Evolutionary conservation across 2,329 filamentous ascomycete species (phyloP).

Genomic region (Cordyceps farinosa): DNA sequence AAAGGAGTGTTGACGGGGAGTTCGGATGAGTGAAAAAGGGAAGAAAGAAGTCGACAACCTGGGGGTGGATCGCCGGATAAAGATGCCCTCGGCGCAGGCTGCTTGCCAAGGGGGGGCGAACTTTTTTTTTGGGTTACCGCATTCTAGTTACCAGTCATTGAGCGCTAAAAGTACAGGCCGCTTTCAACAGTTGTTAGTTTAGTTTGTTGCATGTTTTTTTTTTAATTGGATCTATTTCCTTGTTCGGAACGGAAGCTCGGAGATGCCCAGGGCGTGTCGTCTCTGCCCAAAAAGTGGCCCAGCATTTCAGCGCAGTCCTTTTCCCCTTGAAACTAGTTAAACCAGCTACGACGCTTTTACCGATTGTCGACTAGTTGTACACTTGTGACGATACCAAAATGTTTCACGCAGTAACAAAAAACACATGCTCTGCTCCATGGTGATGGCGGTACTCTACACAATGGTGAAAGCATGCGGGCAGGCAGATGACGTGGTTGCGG

Average conservation of each 20-base stretch:
- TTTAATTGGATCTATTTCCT: slow-evolving; percentile 2
- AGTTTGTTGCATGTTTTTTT: not conserved
- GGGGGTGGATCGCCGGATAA: slow-evolving; percentile 4
- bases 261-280: not conserved
- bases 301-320: not conserved
- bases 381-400: not conserved
- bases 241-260: slow-evolving; percentile 15
- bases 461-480: not conserved
- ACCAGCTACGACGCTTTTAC: not conserved
- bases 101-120: not conserved
- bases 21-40: not conserved
- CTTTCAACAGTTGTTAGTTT: not conserved
- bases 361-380: no score
- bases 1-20: not conserved
- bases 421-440: no score
- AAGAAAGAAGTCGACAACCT: not conserved
- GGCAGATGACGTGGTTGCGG: slow-evolving; percentile 8
- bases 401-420: not conserved
- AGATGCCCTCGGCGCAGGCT: not conserved
- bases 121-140: not conserved
- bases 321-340: not conserved
- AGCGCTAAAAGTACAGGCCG: not conserved
- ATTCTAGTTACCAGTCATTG: not conserved
- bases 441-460: not conserved
- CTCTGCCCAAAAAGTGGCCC: slow-evolving; percentile 3